Evolutionary conservation across 495 filamentous ascomycete species (phyloP).

Genomic region (Penicillium taxi): DNA sequence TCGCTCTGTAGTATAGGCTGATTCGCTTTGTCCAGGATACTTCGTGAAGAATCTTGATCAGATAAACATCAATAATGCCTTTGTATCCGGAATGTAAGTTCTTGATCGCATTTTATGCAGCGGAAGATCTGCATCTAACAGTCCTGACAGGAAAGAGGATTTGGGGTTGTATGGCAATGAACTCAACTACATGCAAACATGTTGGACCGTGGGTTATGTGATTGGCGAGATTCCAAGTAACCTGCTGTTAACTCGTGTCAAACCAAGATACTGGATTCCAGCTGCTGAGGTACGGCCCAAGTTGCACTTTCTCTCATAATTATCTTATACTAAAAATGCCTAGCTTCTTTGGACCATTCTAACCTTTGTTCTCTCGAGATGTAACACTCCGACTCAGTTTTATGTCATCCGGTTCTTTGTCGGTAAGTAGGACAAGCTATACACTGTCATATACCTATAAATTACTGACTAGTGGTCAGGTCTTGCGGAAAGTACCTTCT

Average conservation of each 20-base stretch:
- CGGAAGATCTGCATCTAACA: neutral
- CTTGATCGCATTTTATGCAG: neutral
- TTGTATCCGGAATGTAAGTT: slow-evolving; percentile 38
- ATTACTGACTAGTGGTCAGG: slow-evolving; percentile 25
- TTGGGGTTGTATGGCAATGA: slow-evolving; percentile 49
- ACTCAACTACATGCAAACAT: slow-evolving; percentile 42
- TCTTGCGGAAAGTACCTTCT: slow-evolving; percentile 39
- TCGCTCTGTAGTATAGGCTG: neutral
- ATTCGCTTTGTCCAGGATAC: slow-evolving; percentile 28
- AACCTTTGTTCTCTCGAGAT: slow-evolving; percentile 42
- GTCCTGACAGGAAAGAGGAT: slow-evolving; percentile 49
- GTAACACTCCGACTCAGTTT: slow-evolving; percentile 40
- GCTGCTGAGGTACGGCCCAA: slow-evolving; percentile 31
- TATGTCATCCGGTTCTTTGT: slow-evolving; percentile 54
- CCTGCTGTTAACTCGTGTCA: slow-evolving; percentile 46
- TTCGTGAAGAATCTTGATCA: slow-evolving; percentile 55
- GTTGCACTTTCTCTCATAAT: neutral
- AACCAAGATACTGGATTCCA: slow-evolving; percentile 54
- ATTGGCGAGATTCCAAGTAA: slow-evolving; percentile 56
- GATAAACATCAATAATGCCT: slow-evolving; percentile 50
- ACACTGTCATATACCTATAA: slow-evolving; percentile 20
- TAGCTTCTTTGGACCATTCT: slow-evolving; percentile 49
- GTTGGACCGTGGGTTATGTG: slow-evolving; percentile 57
- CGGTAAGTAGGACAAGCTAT: slow-evolving; percentile 27
- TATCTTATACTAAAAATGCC: neutral